Conservation (phyloP, 75 land plant genomes). For the Chamaecyparis obtusa region DNA sequence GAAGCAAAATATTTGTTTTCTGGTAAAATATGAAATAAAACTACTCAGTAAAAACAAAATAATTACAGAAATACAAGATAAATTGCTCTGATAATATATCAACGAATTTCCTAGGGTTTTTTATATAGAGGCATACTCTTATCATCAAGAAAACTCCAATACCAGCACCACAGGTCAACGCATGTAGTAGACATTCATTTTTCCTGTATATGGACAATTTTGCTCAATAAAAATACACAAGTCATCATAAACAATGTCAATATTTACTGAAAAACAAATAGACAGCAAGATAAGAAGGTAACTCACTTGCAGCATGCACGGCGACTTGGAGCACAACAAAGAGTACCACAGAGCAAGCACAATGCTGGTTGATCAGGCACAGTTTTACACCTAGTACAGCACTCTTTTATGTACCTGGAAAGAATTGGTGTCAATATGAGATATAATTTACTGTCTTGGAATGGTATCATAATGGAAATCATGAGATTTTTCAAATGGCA, state of each 20-base stretch:
- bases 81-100: background rate
- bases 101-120: slow-evolving; percentile 1
- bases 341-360: slow-evolving; percentile 87
- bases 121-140: slow-evolving; percentile 42
- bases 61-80: background rate
- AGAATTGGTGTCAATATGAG: background rate
- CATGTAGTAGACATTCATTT: slow-evolving; percentile 66
- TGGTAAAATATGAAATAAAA: slow-evolving; percentile 22
- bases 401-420: slow-evolving; percentile 73
- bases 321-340: slow-evolving; percentile 65
- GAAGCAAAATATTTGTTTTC: slow-evolving; percentile 86
- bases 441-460: background rate
- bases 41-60: slow-evolving; percentile 6
- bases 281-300: background rate
- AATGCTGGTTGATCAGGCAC: slow-evolving; percentile 73
- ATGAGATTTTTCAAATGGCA: background rate
- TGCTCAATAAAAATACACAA: background rate
- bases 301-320: slow-evolving; percentile 77
- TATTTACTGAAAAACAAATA: background rate
- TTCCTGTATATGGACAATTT: slow-evolving; percentile 29
- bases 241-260: background rate
- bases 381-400: slow-evolving; percentile 58
- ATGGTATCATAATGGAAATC: background rate
- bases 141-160: slow-evolving; percentile 83
- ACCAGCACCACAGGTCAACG: slow-evolving; percentile 80